Evolutionary conservation across 1,284 basidiomycete species (phyloP).

Genomic region (Ganoderma lucidum): DNA sequence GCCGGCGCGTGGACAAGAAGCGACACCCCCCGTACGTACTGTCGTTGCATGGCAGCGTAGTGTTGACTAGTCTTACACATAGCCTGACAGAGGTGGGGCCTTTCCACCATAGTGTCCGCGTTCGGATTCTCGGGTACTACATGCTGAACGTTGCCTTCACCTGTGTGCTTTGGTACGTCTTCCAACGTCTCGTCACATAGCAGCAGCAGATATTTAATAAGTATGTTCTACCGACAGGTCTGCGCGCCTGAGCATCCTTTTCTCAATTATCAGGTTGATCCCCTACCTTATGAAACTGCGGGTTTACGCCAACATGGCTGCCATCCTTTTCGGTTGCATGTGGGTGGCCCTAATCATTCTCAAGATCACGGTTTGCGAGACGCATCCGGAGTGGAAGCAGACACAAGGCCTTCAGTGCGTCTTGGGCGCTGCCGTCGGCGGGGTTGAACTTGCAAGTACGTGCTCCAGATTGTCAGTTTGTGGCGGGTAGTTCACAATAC

Average conservation of each 20-base stretch:
- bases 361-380: constrained; percentile 38
- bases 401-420: constrained; percentile 36
- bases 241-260: constrained; percentile 42
- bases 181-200: not conserved
- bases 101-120: constrained; percentile 27
- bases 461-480: not conserved
- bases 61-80: not conserved
- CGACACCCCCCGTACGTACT: constrained; percentile 32
- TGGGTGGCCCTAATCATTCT: constrained; percentile 37
- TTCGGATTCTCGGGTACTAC: constrained; percentile 41
- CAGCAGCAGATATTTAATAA: not conserved
- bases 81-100: constrained; percentile 18
- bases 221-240: constrained; percentile 30
- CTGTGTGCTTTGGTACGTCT: constrained; percentile 39
- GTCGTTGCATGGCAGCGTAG: not conserved
- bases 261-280: constrained; percentile 40
- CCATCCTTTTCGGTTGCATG: constrained; percentile 36
- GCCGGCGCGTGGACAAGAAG: constrained; percentile 40
- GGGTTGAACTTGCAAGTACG: constrained; percentile 40
- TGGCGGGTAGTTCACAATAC: not conserved
- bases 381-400: constrained; percentile 36
- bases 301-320: constrained; percentile 28
- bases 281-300: constrained; percentile 36
- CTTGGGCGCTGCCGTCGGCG: constrained; percentile 37
- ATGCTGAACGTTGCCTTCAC: constrained; percentile 39